phyloP scores from a whole-genome alignment of 345 rosid genomes.

The Kandelia obovata region DNA sequence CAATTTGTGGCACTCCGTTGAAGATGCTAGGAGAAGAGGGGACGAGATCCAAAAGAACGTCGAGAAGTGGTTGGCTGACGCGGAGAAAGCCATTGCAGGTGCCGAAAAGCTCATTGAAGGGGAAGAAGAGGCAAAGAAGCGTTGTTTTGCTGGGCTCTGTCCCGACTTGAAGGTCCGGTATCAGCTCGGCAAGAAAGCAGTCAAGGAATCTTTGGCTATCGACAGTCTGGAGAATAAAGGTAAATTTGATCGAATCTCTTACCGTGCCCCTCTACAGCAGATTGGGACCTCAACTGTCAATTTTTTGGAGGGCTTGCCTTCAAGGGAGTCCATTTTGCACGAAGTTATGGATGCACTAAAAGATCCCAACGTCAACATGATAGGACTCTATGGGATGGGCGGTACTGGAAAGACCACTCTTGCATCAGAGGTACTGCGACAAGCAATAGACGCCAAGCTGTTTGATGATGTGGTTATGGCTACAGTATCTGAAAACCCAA shows the following conservation, averaged over 20 bases:
- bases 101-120: neutral
- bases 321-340: neutral
- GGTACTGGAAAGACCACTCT: constrained; percentile 13
- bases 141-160: constrained; percentile 1
- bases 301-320: neutral
- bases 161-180: neutral
- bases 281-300: neutral
- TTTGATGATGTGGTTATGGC: constrained; percentile 9
- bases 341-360: neutral
- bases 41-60: constrained; percentile 2
- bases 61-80: neutral
- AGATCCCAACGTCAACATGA: neutral
- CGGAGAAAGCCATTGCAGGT: neutral
- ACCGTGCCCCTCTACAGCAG: neutral
- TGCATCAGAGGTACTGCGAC: neutral
- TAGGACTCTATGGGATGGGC: constrained; percentile 7
- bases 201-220: neutral
- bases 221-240: neutral
- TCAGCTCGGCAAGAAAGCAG: neutral
- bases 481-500: neutral
- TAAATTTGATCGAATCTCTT: neutral
- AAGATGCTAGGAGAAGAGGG: constrained; percentile 2
- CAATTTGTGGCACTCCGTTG: neutral
- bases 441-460: neutral
- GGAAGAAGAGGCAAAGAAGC: neutral